Conservation (phyloP, 1,284 basidiomycete species). For the Coniferiporia weirii region DNA sequence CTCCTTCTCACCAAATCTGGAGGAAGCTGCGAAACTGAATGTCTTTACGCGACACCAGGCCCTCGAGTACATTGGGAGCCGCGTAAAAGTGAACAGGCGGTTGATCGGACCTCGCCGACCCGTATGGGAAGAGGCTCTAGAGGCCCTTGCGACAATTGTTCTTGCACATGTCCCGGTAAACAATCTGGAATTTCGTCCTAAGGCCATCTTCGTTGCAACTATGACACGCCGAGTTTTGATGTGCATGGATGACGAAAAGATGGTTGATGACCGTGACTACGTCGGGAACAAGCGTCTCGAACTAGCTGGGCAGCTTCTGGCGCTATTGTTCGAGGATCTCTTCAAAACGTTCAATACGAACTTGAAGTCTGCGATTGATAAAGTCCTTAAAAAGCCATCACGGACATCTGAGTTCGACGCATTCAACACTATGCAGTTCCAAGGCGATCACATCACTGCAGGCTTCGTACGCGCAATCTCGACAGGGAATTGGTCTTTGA, state of each 20-base stretch:
- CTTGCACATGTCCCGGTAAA: slow-evolving; percentile 94
- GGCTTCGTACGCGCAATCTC: slow-evolving; percentile 98
- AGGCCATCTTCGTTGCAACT: slow-evolving; percentile 96
- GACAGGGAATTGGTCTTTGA: slow-evolving; percentile 98
- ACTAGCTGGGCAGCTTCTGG: slow-evolving; percentile 96
- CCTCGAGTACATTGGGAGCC: slow-evolving; percentile 89
- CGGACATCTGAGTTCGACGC: slow-evolving; percentile 96
- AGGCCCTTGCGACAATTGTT: slow-evolving; percentile 95
- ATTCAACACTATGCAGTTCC: slow-evolving; percentile 89
- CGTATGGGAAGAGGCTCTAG: slow-evolving; percentile 90
- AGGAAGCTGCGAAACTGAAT: slow-evolving; percentile 88
- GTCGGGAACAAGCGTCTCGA: slow-evolving; percentile 99
- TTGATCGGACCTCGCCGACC: slow-evolving; percentile 80
- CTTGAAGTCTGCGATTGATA: slow-evolving; percentile 95
- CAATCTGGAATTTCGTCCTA: slow-evolving; percentile 88
- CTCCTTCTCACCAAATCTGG: slow-evolving; percentile 88
- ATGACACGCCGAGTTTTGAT: slow-evolving; percentile 97
- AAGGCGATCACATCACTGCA: slow-evolving; percentile 85
- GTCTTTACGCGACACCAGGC: slow-evolving; percentile 94
- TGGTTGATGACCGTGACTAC: slow-evolving; percentile 98
- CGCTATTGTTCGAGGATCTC: slow-evolving; percentile 94
- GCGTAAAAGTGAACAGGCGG: slow-evolving; percentile 85
- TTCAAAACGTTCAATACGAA: slow-evolving; percentile 99
- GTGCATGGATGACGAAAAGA: slow-evolving; percentile 94
- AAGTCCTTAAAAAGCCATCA: slow-evolving; percentile 95